A percentile compares a stretch with the other conserved stretches of the same genome.
Evolutionary conservation across 176 grass and related monocot genomes (phyloP).

Genomic region (Chloris gayana): DNA sequence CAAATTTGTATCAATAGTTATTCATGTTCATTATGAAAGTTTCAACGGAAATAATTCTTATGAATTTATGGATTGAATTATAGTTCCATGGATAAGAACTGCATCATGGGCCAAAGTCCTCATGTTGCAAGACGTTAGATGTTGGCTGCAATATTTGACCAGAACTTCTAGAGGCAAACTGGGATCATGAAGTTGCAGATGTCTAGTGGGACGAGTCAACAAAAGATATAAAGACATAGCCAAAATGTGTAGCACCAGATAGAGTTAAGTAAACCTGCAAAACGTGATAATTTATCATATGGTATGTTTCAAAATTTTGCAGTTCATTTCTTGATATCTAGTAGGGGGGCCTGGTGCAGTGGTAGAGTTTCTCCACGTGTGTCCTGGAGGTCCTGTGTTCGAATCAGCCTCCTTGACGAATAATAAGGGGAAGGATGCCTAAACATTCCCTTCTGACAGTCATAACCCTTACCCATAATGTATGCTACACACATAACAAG

Average conservation of each 20-base stretch:
- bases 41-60: slow-evolving; percentile 2
- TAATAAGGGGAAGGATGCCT: too few relatives aligned
- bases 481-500: too few relatives aligned
- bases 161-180: not conserved
- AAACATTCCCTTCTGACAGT: too few relatives aligned
- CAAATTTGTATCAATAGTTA: slow-evolving; percentile 26
- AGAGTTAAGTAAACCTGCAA: not conserved
- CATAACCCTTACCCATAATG: too few relatives aligned
- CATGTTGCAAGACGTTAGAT: slow-evolving; percentile 1
- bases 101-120: not conserved
- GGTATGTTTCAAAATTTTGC: too few relatives aligned
- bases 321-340: too few relatives aligned
- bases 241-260: not conserved
- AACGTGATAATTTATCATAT: not conserved
- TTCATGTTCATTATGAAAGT: slow-evolving; percentile 23
- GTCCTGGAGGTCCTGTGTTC: too few relatives aligned
- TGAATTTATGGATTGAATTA: not conserved
- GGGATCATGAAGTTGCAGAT: not conserved
- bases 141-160: not conserved
- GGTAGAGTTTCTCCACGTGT: too few relatives aligned
- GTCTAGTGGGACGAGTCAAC: not conserved
- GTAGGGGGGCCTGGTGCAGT: too few relatives aligned
- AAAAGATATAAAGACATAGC: not conserved
- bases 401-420: too few relatives aligned
- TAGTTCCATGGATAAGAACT: too few relatives aligned